Base-by-base conservation (phyloP, 768 basidiomycete species). In the Rubroboletus satanas region DNA sequence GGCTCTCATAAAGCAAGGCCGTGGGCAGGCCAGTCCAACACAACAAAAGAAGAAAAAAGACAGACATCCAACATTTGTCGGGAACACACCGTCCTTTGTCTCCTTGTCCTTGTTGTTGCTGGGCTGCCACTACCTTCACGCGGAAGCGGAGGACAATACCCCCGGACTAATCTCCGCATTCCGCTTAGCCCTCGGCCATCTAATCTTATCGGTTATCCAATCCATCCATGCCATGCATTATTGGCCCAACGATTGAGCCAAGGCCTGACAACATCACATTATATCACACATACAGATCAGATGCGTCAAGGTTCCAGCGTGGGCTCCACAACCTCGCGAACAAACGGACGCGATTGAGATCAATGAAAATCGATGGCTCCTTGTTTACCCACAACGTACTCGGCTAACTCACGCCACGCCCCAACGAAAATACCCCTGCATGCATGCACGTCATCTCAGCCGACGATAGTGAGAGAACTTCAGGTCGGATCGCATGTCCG, bases 241-340 rank as follows among this genome's bases (percentile, higher is more conserved):
- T 52, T 44, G 55, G 51, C 45, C 54, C 54, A 56, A 35, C 43
- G 47, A 49, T 32, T 2, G 18, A 7, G 21, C 41, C 46, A 49
- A 26, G 5, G 26, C 55, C 48, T 31, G 49, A 47, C 49, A 43
- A 23, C 41, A 57, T 49, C 48, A 47, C 58, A 54, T 43, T 45
- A 44, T 41, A 57, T 65, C 58, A 66, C 55, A 61, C 51, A 54
- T 43, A 68, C 47, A 48, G 51, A 58, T 66, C 59, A 57, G 45
- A 17, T 62, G 56, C 64, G 59, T 69, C 60, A 60, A 56, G 66
- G 67, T 21, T 66, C 55, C 67, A 44, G 62, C 67, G 54, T 69
- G 67, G 61, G 58, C 58, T 57, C 65, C 65, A 68, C 63, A 55
- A 50, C 61, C 65, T 66, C 55, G 66, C 62, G 59, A 54, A 65